Conservation (phyloP, 2,329 filamentous ascomycete genomes). For the Colletotrichum cordylinicola region DNA sequence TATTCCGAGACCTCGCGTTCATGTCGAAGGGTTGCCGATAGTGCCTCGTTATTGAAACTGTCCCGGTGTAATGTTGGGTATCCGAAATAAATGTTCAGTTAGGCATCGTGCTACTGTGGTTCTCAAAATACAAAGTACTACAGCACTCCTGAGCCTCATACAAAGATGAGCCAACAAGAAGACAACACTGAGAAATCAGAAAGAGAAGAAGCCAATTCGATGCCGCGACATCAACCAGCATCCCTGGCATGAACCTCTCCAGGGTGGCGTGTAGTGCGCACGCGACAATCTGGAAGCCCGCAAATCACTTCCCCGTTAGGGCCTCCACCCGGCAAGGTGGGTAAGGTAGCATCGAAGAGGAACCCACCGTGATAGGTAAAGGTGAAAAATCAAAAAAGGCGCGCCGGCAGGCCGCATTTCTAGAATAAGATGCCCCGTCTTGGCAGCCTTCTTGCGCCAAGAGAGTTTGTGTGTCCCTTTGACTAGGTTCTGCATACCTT, state of each 20-base stretch:
- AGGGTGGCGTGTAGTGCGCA: not conserved
- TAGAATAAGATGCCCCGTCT: not conserved
- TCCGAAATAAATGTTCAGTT: accelerated
- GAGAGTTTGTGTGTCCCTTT: not conserved
- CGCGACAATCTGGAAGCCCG: not conserved
- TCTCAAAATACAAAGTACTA: accelerated
- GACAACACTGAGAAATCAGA: not conserved
- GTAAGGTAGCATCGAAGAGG: not conserved
- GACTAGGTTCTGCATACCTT: not conserved
- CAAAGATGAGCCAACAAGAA: not conserved
- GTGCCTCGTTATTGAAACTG: not conserved
- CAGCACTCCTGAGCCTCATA: not conserved
- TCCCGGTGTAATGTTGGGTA: accelerated
- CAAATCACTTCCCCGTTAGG: not conserved
- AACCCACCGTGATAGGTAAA: not conserved
- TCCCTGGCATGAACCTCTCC: not conserved
- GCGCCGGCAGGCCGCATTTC: not conserved
- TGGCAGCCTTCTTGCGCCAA: not conserved
- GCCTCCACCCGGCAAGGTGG: not conserved
- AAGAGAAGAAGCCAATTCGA: not conserved
- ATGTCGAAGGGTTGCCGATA: not conserved
- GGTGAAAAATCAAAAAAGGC: not conserved
- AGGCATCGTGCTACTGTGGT: not conserved
- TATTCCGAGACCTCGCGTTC: not conserved
- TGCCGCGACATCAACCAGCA: not conserved